These are phyloP conservation scores for Solanum hybrid DNA, from an alignment of 305 asterid genomes.

Conservation along the genomic window DNA sequence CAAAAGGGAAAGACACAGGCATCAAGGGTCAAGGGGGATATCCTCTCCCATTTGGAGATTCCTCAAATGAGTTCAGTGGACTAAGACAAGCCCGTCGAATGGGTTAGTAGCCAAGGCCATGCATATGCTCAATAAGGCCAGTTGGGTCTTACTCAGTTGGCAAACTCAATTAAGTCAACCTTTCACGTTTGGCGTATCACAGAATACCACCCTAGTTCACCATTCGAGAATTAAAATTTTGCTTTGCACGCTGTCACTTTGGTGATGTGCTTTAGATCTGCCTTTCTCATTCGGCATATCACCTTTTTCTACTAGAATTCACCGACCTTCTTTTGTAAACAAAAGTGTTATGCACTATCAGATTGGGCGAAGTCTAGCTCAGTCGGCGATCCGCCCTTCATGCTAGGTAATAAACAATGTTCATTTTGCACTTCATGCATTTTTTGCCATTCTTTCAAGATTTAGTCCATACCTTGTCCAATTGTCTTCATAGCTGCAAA, in stretches of 20 bases:
- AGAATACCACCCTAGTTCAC: background rate
- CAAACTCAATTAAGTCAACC: background rate
- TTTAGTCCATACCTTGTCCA: background rate
- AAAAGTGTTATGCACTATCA: background rate
- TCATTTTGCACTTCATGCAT: background rate
- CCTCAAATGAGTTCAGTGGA: background rate
- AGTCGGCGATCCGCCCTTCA: background rate
- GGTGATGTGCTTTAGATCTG: background rate
- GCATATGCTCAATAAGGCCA: background rate
- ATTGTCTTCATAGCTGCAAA: background rate
- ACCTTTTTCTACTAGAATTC: background rate
- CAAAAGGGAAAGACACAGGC: too few species aligned
- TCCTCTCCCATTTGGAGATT: background rate
- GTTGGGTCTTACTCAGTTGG: background rate
- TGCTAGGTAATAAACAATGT: too few species aligned
- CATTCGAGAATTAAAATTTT: background rate
- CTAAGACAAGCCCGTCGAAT: background rate
- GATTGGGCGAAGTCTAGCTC: background rate
- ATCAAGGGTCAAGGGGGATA: background rate
- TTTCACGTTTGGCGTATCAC: background rate
- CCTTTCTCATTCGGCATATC: background rate
- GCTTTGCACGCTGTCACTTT: background rate
- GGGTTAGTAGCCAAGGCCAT: background rate
- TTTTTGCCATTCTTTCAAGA: background rate
- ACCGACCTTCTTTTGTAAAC: background rate